A percentile compares a stretch with the other conserved stretches of the same genome.
Evolutionary conservation across 2,329 filamentous ascomycete genomes (phyloP).

Genomic region (Conoideocrella luteorostrata): DNA sequence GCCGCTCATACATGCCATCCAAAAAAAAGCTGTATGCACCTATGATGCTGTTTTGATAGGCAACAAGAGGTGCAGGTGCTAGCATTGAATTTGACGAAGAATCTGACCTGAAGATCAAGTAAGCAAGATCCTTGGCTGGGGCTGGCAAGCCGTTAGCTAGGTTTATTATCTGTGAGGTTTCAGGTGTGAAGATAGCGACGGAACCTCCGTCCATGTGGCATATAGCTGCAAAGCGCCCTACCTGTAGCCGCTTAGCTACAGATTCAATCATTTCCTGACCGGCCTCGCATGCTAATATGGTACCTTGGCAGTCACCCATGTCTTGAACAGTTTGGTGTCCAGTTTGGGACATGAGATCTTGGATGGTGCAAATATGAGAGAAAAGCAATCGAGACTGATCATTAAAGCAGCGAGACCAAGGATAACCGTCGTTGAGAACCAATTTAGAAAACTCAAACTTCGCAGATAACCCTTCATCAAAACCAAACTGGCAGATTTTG

Average conservation of each 20-base stretch:
- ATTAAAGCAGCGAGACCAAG: conserved; percentile 23
- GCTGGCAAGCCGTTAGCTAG: not conserved
- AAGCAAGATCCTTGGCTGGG: conserved; percentile 21
- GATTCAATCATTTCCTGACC: conserved; percentile 16
- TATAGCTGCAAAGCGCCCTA: conserved; percentile 30
- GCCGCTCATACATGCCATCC: conserved; percentile 24
- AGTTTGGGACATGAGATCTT: conserved; percentile 22
- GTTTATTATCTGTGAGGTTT: not conserved
- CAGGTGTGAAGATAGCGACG: conserved; percentile 28
- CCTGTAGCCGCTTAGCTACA: conserved; percentile 27
- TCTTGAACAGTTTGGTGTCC: conserved; percentile 8
- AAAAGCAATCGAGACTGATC: conserved; percentile 22
- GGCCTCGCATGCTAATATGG: conserved; percentile 9
- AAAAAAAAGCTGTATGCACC: conserved; percentile 23
- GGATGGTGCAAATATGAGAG: conserved; percentile 26
- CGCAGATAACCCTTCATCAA: not conserved
- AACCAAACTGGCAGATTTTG: conserved; percentile 13
- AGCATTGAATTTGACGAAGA: conserved; percentile 15
- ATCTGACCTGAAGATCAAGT: conserved; percentile 29
- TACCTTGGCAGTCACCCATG: conserved; percentile 14
- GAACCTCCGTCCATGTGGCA: conserved; percentile 21
- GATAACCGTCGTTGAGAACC: conserved; percentile 8
- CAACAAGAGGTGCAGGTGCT: conserved; percentile 14
- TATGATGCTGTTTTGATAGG: not conserved
- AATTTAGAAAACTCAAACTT: conserved; percentile 13